Conservation (phyloP, 225 moss, liverwort and hornwort genomes). For the Rhytidiadelphus loreus region DNA sequence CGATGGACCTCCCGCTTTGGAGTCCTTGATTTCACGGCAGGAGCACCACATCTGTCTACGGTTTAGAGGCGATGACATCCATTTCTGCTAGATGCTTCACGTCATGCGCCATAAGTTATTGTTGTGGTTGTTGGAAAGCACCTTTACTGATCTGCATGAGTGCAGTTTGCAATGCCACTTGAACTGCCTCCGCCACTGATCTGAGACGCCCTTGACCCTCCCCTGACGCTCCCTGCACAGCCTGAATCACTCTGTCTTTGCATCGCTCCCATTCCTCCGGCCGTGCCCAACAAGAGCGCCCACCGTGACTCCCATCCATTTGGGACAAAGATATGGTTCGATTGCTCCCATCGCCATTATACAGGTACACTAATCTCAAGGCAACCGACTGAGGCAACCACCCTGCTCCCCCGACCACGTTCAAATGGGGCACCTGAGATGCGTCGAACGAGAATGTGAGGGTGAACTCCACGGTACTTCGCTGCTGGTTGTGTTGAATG, state of each 20-base stretch:
- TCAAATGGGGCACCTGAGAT: constrained; percentile 56
- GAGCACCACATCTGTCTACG: background rate
- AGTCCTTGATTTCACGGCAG: background rate
- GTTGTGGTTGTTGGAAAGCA: constrained; percentile 7
- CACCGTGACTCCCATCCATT: constrained; percentile 92
- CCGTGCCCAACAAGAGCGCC: constrained; percentile 82
- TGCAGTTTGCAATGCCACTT: constrained; percentile 57
- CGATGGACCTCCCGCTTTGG: background rate
- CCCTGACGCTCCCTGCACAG: constrained; percentile 45
- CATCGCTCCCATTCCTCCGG: constrained; percentile 85
- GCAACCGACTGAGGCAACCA: constrained; percentile 97
- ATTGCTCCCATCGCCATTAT: constrained; percentile 38
- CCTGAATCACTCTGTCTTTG: constrained; percentile 57
- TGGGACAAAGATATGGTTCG: constrained; percentile 64
- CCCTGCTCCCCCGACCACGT: constrained; percentile 87
- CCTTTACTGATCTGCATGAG: constrained; percentile 51
- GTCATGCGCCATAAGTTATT: background rate
- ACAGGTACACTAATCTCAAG: constrained; percentile 70
- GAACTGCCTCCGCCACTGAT: constrained; percentile 70
- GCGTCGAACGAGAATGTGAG: constrained; percentile 74
- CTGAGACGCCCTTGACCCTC: constrained; percentile 62
- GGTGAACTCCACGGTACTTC: constrained; percentile 68
- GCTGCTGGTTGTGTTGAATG: constrained; percentile 59
- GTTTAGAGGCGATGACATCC: background rate
- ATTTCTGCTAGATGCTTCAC: background rate